Evolutionary conservation across 192 early-diverging fungal genomes (phyloP).

Genomic region (Thamnidium elegans): DNA sequence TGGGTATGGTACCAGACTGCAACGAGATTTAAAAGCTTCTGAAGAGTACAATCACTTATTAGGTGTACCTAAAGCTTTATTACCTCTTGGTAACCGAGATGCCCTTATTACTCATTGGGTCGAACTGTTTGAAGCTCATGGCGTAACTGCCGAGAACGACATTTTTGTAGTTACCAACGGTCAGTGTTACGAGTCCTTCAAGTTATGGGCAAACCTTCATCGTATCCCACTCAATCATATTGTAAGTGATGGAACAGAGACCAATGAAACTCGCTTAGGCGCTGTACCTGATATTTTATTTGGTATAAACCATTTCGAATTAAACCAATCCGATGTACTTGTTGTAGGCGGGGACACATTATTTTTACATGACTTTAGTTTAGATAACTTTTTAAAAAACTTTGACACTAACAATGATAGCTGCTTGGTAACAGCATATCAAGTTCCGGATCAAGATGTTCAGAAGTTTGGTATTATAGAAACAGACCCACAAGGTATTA

Average conservation of each 20-base stretch:
- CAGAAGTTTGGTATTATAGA: constrained; percentile 57
- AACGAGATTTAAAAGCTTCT: constrained; percentile 42
- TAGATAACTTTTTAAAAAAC: constrained; percentile 35
- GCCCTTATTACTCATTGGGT: constrained; percentile 46
- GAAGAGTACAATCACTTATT: constrained; percentile 36
- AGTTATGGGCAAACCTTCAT: constrained; percentile 38
- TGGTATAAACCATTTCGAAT: constrained; percentile 38
- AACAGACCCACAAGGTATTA: constrained; percentile 24
- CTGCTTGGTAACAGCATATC: constrained; percentile 49
- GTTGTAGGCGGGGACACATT: constrained; percentile 63
- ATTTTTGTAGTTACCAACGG: constrained; percentile 51
- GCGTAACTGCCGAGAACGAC: constrained; percentile 4
- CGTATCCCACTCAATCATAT: constrained; percentile 41
- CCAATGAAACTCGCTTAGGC: constrained; percentile 53
- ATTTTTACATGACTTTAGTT: constrained; percentile 51
- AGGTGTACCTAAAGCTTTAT: constrained; percentile 47
- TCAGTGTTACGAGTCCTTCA: constrained; percentile 38
- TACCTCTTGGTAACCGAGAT: constrained; percentile 43
- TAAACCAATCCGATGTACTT: constrained; percentile 32
- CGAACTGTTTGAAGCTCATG: constrained; percentile 21
- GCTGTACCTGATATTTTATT: constrained; percentile 53
- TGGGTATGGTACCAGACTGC: constrained; percentile 60
- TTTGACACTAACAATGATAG: neutral
- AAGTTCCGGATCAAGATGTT: constrained; percentile 41
- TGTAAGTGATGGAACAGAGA: constrained; percentile 44